Evolutionary conservation across 1,284 basidiomycete genomes (phyloP), one percentile per base, ranked within the genome.

Genomic region (Earliella scabrosa): DNA sequence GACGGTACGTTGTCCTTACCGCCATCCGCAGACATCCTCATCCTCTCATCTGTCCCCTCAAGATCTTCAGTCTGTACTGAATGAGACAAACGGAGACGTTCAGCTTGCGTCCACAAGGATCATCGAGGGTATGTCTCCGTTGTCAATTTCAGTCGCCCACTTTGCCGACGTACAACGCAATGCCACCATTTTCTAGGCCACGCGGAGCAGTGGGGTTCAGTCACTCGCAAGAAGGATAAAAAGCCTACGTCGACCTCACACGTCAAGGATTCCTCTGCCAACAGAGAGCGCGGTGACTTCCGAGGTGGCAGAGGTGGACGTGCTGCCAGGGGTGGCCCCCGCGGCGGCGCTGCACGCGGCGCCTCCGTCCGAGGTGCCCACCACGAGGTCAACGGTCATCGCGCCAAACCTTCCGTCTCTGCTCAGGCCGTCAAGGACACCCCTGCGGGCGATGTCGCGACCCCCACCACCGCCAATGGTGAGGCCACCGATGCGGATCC

Each of bases 141-240:
- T 45, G 20, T 31, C 18, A n/a, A 40, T 44, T 52, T 51, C 52
- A 46, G 34, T 44, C 63, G 21, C 45, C 50, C 57, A 50, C 58
- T 39, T 58, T 40, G 45, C 54, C 45, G 52, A 51, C 56, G 45
- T 36, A 18, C n/a, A n/a, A n/a, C n/a, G n/a, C n/a, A n/a, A 26
- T 1, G 35, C 47, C 46, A 45, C 50, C 58, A 47, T 44, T 26
- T 13, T 9, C 21, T 68, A 94, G 93, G 93, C 67, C 82, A 82
- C 63, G 89, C 82, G 41, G 83, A 88, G 71, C 92, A 92, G 73
- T 96, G 93, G 91, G 92, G 86, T 43, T 86, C 90, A 45, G 93
- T 95, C 62, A 87, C 86, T 64, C 86, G 85, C 72, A 95, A 95
- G 84, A 95, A 93, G 79, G 88, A 92, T 71, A 93, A 93, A 80